Evolutionary conservation across 2,329 filamentous ascomycete genomes (phyloP), one percentile per base, ranked within the genome.

Genomic region (Aspergillus terreus): DNA sequence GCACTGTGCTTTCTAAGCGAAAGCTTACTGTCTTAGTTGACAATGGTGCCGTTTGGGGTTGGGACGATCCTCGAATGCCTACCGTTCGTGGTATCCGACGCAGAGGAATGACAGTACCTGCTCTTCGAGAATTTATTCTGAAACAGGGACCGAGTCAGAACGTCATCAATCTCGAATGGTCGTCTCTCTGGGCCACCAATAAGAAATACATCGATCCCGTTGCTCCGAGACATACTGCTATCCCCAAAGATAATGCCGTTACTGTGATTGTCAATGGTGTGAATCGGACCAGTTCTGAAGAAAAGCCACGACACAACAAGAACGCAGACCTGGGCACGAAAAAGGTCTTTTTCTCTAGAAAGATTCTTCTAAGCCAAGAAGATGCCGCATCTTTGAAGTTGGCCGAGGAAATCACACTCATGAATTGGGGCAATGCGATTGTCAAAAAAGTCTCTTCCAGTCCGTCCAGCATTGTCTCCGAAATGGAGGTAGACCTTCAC

Each of bases 371-470:
- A 47, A 92, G 96, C 68, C 92, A 96, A 73, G 87, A 81, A 42
- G 92, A 97, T 63, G 89, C 87, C 55, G 85, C 86, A 68, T 82
- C 81, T 19, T 95, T 96, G 74, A 87, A 83, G 61, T 80, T 86
- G 53, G 85, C 87, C 65, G 92, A 97, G 76, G 92, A 96, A 72
- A 88, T 97, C 63, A 96, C 92, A 0, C 80, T 96, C 40, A 96
- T 96, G 92, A 87, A 88, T 70, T 97, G 92, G 92, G 92, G 92
- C 69, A 82, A 76, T 71, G 78, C 56, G 63, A 64, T 71, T 75
- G 65, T 83, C 73, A 61, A 69, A 44, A 72, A 72, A 62, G 73
- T 76, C 58, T 77, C 82, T 43, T 75, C 76, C 30, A 70, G 75
- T 50, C 72, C 75, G 27, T 71, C 72, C 17, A 77, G 78, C 47